These are phyloP conservation scores for Besnoitia besnoiti DNA, from an alignment of 169 alveolate species.

Conservation along the genomic window DNA sequence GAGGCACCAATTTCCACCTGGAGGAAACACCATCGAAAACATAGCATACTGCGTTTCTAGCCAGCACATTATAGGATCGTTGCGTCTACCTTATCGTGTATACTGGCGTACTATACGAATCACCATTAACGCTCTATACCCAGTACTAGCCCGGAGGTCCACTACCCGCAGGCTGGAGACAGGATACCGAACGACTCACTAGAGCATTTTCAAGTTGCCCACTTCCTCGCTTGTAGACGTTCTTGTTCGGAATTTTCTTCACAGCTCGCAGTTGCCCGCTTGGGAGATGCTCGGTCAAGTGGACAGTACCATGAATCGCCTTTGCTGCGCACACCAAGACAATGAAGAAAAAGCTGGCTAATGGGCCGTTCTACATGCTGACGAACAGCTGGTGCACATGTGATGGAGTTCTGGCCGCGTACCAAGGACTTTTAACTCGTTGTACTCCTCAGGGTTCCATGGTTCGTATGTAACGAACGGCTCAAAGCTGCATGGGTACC, in stretches of 20 bases:
- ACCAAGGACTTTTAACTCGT: not conserved
- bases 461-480: conserved; percentile 34
- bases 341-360: no score
- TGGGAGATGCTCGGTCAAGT: conserved; percentile 40
- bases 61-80: no score
- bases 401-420: not conserved
- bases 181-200: not conserved
- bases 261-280: conserved; percentile 43
- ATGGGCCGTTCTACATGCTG: no score
- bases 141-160: no score
- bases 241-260: conserved; percentile 46
- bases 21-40: no score
- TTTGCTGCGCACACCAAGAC: not conserved
- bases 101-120: no score
- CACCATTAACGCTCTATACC: no score
- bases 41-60: no score
- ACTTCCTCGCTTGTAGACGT: conserved; percentile 1
- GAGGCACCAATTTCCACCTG: conserved; percentile 58
- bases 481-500: conserved; percentile 32
- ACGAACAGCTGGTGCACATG: no score
- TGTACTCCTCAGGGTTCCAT: conserved; percentile 20
- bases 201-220: conserved; percentile 56
- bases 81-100: no score
- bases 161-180: no score
- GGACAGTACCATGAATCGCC: conserved; percentile 62